Evolutionary conservation across 306 rosid genomes (phyloP), one percentile per base, ranked within the genome.

Genomic region (Glycine tomentella): DNA sequence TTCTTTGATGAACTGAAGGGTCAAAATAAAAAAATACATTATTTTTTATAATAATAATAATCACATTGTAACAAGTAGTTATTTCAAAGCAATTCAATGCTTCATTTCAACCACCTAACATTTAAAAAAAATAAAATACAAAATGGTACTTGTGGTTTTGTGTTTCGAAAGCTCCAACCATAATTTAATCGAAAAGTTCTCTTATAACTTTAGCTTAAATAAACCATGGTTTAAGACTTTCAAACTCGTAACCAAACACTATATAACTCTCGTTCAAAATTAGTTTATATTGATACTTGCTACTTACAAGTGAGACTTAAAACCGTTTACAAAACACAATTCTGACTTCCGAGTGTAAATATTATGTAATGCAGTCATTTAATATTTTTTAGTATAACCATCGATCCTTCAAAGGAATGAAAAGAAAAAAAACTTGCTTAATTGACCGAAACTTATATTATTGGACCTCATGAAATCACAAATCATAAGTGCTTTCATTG

Each of bases 381-480:
- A 16, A 55, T 33, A 10, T 9, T 7, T 48, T 15, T 48, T 6
- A 15, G 51, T 36, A 8, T 6, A 51, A 51, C 7, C 51, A 69
- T 65, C 13, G 34, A 75, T 59, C 74, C 25, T 77, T 80, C 64
- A 61, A 31, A 80, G 69, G 55, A 61, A 71, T 34, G 78, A 80
- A 70, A 59, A 70, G 61, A 12, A 34, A 59, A 59, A 52, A 49
- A 81, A 59, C 7, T 57, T 38, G 45, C 14, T 6, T 45, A 13
- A 8, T 33, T 49, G 80, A 77, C 74, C 74, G 1, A 38, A 66
- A 59, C 62, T n/a, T 68, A 38, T 14, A 16, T 65, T 49, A 85
- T 85, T 85, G 85, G 85, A 81, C 88, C 73, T 69, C 57, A 67
- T 34, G 9, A 69, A 63, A 61, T 63, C 52, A 69, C 20, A 59